phyloP scores from a whole-genome alignment of 2,329 filamentous ascomycete species.

The Colletotrichum tropicicola region DNA sequence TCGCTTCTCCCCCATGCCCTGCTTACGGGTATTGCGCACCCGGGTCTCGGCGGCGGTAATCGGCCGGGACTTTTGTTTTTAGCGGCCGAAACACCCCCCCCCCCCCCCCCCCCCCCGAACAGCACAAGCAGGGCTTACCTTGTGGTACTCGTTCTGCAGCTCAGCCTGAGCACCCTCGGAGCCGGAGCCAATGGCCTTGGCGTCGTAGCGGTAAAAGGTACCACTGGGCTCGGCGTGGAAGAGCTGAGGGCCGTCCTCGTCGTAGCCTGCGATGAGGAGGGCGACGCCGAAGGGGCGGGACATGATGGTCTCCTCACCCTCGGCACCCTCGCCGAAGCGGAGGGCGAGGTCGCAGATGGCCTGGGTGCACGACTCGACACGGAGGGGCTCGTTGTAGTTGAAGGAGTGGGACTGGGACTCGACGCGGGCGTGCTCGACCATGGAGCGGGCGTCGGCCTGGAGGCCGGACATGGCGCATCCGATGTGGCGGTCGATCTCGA shows the following conservation, averaged over 20 bases:
- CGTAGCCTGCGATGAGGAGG: constrained; percentile 93
- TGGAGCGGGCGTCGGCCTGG: constrained; percentile 95
- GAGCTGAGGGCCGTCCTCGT: constrained; percentile 95
- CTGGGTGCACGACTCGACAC: constrained; percentile 98
- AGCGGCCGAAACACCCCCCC: too few species aligned
- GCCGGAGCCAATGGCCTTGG: constrained; percentile 97
- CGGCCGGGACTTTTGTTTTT: too few species aligned
- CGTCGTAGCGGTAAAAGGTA: constrained; percentile 99
- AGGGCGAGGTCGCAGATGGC: constrained; percentile 97
- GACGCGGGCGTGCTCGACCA: constrained; percentile 98
- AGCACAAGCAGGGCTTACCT: constrained; percentile 56
- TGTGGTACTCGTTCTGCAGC: constrained; percentile 98
- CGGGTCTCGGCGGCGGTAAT: too few species aligned
- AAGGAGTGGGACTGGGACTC: constrained; percentile 97
- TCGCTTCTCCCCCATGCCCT: background rate
- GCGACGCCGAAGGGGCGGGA: constrained; percentile 96
- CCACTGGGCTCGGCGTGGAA: constrained; percentile 98
- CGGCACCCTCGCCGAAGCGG: constrained; percentile 95
- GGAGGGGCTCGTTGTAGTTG: constrained; percentile 95
- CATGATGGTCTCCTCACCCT: constrained; percentile 99
- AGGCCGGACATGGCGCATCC: constrained; percentile 98
- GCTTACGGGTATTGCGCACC: too few species aligned
- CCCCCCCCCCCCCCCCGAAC: too few species aligned
- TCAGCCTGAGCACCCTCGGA: constrained; percentile 98
- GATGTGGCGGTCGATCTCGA: constrained; percentile 98